phyloP scores from a whole-genome alignment of 2,329 filamentous ascomycete species.

The Grosmannia penicillata region DNA sequence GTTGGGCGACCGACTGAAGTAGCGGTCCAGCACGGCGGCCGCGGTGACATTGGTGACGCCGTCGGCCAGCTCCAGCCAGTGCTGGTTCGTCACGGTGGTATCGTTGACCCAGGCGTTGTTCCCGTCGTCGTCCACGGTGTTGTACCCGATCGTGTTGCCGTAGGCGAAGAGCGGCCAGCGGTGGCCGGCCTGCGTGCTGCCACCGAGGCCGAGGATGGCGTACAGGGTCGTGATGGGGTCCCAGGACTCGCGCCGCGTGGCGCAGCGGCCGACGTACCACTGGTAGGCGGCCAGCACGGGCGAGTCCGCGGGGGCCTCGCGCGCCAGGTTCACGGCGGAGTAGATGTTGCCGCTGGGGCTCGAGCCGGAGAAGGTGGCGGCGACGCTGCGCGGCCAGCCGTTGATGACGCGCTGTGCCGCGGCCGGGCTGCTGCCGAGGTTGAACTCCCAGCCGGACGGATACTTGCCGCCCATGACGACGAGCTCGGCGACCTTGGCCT shows the following conservation, averaged over 20 bases:
- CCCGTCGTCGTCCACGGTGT: slow-evolving; percentile 23
- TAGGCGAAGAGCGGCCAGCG: slow-evolving; percentile 17
- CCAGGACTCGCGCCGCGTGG: slow-evolving; percentile 21
- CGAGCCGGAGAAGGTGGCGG: slow-evolving; percentile 25
- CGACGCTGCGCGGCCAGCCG: slow-evolving; percentile 22
- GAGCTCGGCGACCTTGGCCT: slow-evolving; percentile 29
- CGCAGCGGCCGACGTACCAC: slow-evolving; percentile 19
- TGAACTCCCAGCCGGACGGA: slow-evolving; percentile 30
- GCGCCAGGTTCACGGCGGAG: slow-evolving; percentile 19
- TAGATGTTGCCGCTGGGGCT: slow-evolving; percentile 27
- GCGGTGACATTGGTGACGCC: neutral
- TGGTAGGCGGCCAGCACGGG: slow-evolving; percentile 23
- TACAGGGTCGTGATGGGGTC: slow-evolving; percentile 27
- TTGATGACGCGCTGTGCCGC: slow-evolving; percentile 21
- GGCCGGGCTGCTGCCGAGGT: slow-evolving; percentile 22
- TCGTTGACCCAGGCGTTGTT: slow-evolving; percentile 28
- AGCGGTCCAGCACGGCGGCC: neutral
- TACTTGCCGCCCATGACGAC: slow-evolving; percentile 38
- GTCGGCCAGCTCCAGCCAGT: slow-evolving; percentile 20
- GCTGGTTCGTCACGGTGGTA: slow-evolving; percentile 19
- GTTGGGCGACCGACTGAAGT: neutral
- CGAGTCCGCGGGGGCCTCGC: slow-evolving; percentile 16
- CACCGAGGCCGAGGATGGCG: slow-evolving; percentile 20
- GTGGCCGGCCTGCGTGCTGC: neutral
- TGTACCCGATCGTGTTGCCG: slow-evolving; percentile 24